Conservation (phyloP, 345 rosid genomes). For the Excoecaria agallocha region DNA sequence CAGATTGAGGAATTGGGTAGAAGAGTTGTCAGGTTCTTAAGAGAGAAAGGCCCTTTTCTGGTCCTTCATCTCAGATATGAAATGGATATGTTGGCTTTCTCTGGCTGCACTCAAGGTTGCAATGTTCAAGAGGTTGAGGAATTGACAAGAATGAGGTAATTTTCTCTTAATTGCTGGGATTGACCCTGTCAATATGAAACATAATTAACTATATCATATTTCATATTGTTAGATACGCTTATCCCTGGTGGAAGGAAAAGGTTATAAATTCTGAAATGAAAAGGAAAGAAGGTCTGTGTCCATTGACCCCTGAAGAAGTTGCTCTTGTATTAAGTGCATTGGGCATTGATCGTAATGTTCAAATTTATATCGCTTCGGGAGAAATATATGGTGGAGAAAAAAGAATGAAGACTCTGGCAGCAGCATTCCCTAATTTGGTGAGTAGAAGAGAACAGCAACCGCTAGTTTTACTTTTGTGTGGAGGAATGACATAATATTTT, state of each 20-base stretch:
- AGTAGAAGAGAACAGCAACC: slow-evolving; percentile 22
- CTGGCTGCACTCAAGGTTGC: slow-evolving; percentile 95
- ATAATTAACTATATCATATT: slow-evolving; percentile 7
- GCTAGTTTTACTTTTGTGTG: background rate
- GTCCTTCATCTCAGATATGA: slow-evolving; percentile 96
- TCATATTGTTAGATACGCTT: slow-evolving; percentile 55
- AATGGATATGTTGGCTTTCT: slow-evolving; percentile 98
- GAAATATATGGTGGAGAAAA: slow-evolving; percentile 84
- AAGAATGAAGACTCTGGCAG: slow-evolving; percentile 60
- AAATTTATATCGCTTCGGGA: slow-evolving; percentile 93
- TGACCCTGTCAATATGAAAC: background rate
- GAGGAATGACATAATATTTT: background rate
- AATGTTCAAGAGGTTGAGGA: slow-evolving; percentile 71
- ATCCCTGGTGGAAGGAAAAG: slow-evolving; percentile 89
- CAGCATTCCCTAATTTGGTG: slow-evolving; percentile 83
- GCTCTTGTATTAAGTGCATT: slow-evolving; percentile 68
- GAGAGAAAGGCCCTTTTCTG: slow-evolving; percentile 78
- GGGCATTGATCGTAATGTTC: slow-evolving; percentile 73
- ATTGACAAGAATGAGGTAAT: slow-evolving; percentile 80
- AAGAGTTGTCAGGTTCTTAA: slow-evolving; percentile 58
- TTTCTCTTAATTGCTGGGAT: slow-evolving; percentile 2
- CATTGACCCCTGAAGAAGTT: slow-evolving; percentile 96
- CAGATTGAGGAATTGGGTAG: slow-evolving; percentile 85
- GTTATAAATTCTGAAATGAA: slow-evolving; percentile 73
- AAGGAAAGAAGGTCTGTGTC: slow-evolving; percentile 90